Conservation (phyloP, 78 protist species). For the Monosiga brevicollis region DNA sequence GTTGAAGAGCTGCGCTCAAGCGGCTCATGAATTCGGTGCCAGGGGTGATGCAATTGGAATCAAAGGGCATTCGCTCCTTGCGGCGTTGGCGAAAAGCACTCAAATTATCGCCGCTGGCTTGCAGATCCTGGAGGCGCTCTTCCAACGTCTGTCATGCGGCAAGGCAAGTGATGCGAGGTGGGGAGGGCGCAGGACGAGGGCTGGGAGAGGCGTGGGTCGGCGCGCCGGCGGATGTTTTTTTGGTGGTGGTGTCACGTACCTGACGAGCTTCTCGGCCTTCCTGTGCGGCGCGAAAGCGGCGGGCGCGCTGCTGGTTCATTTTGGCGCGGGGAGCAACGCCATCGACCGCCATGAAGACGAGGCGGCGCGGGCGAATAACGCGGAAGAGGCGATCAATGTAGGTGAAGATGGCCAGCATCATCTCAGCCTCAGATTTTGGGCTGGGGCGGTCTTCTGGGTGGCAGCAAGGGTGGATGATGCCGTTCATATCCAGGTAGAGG, state of each 20-base stretch:
- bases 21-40: slow-evolving; percentile 93
- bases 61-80: neutral
- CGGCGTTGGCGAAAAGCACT: neutral
- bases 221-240: no score
- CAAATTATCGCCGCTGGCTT: neutral
- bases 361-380: slow-evolving; percentile 88
- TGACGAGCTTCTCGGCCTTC: slow-evolving; percentile 35
- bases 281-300: slow-evolving; percentile 83
- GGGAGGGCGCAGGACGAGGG: no score
- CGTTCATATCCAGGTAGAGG: slow-evolving; percentile 99
- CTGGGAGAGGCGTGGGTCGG: no score
- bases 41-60: slow-evolving; percentile 90
- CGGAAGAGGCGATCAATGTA: slow-evolving; percentile 86
- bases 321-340: slow-evolving; percentile 98
- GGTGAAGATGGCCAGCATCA: slow-evolving; percentile 76
- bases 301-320: slow-evolving; percentile 83
- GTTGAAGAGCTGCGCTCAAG: slow-evolving; percentile 58
- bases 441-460: slow-evolving; percentile 74
- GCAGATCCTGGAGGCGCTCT: neutral
- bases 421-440: slow-evolving; percentile 58
- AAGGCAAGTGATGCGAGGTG: no score
- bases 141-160: no score
- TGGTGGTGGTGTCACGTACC: no score
- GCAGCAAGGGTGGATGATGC: slow-evolving; percentile 93
- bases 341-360: slow-evolving; percentile 83